Evolutionary conservation across 331 rosid genomes (phyloP).

Genomic region (Quercus lobata): DNA sequence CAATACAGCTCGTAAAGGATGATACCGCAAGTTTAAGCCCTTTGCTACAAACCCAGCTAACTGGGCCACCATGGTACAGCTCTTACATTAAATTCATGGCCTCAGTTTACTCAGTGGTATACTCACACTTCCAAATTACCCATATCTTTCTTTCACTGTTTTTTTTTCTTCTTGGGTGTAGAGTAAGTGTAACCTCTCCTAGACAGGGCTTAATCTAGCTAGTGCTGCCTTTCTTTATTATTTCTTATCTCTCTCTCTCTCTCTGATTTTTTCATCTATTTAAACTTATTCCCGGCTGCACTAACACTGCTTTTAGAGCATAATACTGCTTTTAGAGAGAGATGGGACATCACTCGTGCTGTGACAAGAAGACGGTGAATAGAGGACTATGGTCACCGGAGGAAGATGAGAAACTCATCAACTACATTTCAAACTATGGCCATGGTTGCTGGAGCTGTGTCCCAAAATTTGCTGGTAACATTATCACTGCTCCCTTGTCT

Average conservation of each 20-base stretch:
- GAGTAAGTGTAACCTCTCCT: not conserved
- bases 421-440: slow-evolving; percentile 84
- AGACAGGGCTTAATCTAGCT: too few relatives aligned
- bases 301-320: not conserved
- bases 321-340: not conserved
- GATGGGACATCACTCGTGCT: slow-evolving; percentile 96
- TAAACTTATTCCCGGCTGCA: slow-evolving; percentile 1
- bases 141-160: not conserved
- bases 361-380: slow-evolving; percentile 95
- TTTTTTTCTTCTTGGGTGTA: too few relatives aligned
- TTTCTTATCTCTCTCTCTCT: not conserved
- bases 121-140: slow-evolving; percentile 4
- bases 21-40: slow-evolving; percentile 47
- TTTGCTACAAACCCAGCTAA: slow-evolving; percentile 48
- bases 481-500: not conserved
- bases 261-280: not conserved
- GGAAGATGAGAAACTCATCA: slow-evolving; percentile 93
- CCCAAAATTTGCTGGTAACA: slow-evolving; percentile 75
- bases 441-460: slow-evolving; percentile 99
- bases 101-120: slow-evolving; percentile 14
- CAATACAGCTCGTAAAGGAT: slow-evolving; percentile 41
- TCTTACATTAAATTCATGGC: slow-evolving; percentile 65
- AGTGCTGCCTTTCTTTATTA: not conserved
- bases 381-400: slow-evolving; percentile 97
- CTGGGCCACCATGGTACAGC: slow-evolving; percentile 49